phyloP scores from a whole-genome alignment of 148 eudicot genomes.

The Cornus suecica region DNA sequence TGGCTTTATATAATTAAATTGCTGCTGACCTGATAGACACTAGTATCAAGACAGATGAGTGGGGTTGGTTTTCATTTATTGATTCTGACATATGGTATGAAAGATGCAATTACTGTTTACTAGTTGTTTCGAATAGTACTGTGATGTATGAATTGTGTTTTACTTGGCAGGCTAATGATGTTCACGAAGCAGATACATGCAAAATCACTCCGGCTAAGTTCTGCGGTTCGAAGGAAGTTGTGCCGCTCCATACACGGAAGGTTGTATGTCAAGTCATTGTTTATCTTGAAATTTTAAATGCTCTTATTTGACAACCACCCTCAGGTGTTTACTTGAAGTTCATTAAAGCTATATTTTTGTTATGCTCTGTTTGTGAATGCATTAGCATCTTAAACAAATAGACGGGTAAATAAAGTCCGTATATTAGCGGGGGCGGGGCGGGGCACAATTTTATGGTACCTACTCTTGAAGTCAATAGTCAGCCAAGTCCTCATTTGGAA shows the following conservation, averaged over 20 bases:
- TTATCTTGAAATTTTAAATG: neutral
- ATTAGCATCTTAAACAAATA: no score
- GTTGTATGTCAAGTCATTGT: conserved; percentile 32
- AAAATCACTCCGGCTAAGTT: conserved; percentile 89
- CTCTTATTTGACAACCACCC: neutral
- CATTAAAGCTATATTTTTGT: no score
- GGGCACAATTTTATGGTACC: no score
- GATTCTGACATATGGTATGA: neutral
- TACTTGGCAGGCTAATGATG: conserved; percentile 63
- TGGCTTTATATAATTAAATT: no score
- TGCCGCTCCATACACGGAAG: conserved; percentile 66
- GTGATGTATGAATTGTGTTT: neutral
- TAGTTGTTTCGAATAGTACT: neutral
- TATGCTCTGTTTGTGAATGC: no score
- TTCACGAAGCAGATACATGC: conserved; percentile 75
- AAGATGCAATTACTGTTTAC: neutral
- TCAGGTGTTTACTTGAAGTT: neutral
- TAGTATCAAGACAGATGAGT: no score
- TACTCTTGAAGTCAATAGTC: no score
- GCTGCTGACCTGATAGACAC: neutral
- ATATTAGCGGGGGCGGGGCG: no score
- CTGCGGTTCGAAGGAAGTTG: conserved; percentile 87
- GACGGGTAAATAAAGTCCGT: no score
- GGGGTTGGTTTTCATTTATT: neutral
- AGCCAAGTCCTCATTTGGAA: no score